Percentiles rank a stretch among this genome's conserved stretches.
Evolutionary conservation across 2,329 filamentous ascomycete genomes (phyloP).

Genomic region (Cercospora sp.): DNA sequence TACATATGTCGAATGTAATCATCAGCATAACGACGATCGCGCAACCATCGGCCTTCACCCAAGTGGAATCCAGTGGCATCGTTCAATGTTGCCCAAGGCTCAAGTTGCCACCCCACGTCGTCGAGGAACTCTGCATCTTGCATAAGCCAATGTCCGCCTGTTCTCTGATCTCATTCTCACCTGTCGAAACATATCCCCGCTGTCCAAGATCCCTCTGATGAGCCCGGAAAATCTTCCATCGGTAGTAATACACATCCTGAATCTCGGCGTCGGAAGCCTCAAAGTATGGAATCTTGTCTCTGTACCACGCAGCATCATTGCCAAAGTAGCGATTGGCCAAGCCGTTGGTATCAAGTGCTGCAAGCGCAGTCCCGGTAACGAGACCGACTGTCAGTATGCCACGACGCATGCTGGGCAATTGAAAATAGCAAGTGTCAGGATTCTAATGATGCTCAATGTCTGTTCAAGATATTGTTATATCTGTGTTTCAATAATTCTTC

Average conservation of each 20-base stretch:
- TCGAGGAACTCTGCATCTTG: slow-evolving; percentile 43
- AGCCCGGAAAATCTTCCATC: slow-evolving; percentile 48
- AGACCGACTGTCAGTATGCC: slow-evolving; percentile 1
- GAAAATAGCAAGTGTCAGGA: background rate
- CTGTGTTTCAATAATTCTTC: background rate
- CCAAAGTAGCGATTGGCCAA: slow-evolving; percentile 42
- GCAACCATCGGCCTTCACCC: slow-evolving; percentile 48
- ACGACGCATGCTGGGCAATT: background rate
- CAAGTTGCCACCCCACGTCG: slow-evolving; percentile 47
- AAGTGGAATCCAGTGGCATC: slow-evolving; percentile 50
- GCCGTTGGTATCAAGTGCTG: slow-evolving; percentile 34
- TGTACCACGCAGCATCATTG: slow-evolving; percentile 47
- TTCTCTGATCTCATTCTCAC: slow-evolving; percentile 1
- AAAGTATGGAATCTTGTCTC: slow-evolving; percentile 44
- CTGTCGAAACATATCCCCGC: slow-evolving; percentile 47
- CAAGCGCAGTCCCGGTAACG: slow-evolving; percentile 1
- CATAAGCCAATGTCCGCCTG: background rate
- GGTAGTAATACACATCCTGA: slow-evolving; percentile 50
- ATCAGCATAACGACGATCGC: slow-evolving; percentile 48
- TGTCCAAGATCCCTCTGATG: slow-evolving; percentile 49
- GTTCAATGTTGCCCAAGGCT: slow-evolving; percentile 48
- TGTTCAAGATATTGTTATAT: no score
- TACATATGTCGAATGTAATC: slow-evolving; percentile 49
- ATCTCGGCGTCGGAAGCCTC: slow-evolving; percentile 43
- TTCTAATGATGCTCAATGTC: background rate